Evolutionary conservation across 202 grass and related monocot species (phyloP).

Genomic region (Digitaria exilis): DNA sequence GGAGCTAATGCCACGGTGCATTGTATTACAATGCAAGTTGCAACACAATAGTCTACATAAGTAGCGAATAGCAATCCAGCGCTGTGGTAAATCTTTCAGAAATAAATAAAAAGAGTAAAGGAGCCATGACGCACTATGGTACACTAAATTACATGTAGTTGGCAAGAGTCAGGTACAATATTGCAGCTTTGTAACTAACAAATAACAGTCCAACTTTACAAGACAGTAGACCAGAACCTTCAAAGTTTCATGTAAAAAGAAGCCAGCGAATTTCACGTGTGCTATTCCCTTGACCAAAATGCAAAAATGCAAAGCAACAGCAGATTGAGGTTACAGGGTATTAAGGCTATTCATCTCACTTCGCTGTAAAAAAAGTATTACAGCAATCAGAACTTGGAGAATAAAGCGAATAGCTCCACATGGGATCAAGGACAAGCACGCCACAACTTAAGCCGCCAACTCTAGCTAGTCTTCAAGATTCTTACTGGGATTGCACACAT

Average conservation of each 20-base stretch:
- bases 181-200: not conserved
- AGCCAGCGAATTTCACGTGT: too few relatives aligned
- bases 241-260: slow-evolving; percentile 36
- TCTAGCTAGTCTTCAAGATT: slow-evolving; percentile 57
- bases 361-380: slow-evolving; percentile 30
- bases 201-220: slow-evolving; percentile 5
- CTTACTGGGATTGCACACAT: slow-evolving; percentile 59
- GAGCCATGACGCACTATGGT: too few relatives aligned
- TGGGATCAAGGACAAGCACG: slow-evolving; percentile 63
- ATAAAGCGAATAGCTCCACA: slow-evolving; percentile 60
- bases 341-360: slow-evolving; percentile 15
- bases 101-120: not conserved
- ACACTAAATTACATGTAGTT: too few relatives aligned
- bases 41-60: not conserved
- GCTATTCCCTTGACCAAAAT: too few relatives aligned
- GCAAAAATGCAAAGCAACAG: slow-evolving; percentile 12
- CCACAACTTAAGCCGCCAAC: slow-evolving; percentile 31
- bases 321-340: slow-evolving; percentile 4
- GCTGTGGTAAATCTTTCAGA: not conserved
- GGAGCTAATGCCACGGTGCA: not conserved
- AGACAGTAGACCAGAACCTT: not conserved
- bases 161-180: not conserved
- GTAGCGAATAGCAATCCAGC: not conserved
- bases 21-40: not conserved
- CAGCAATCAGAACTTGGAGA: slow-evolving; percentile 40